phyloP scores from a whole-genome alignment of 768 basidiomycete genomes.

The Trametes cingulata region DNA sequence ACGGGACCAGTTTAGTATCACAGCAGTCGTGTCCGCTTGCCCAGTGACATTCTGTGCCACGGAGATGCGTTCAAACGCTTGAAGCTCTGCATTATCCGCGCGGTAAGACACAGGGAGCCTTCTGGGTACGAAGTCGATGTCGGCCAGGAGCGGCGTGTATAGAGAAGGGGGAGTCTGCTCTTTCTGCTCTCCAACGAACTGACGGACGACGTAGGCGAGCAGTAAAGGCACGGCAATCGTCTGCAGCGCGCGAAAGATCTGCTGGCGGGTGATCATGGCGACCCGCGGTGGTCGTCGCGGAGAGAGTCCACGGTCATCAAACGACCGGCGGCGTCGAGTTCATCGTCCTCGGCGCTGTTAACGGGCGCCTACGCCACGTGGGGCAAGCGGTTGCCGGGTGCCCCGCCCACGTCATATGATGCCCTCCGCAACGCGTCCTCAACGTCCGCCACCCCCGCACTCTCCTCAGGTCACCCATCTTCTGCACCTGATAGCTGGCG shows the following conservation, averaged over 20 bases:
- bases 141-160: conserved; percentile 20
- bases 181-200: conserved; percentile 6
- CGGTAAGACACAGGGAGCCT: conserved; percentile 21
- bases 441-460: conserved; percentile 2
- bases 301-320: not conserved
- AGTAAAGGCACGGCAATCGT: conserved; percentile 24
- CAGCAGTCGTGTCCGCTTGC: conserved; percentile 49
- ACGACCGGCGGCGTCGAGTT: not conserved
- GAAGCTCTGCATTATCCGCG: conserved; percentile 5
- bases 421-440: conserved; percentile 6
- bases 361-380: conserved; percentile 12
- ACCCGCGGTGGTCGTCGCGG: conserved; percentile 2
- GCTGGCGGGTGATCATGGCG: conserved; percentile 16
- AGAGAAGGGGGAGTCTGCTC: conserved; percentile 13
- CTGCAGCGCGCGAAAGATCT: conserved; percentile 11
- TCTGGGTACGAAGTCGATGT: conserved; percentile 23
- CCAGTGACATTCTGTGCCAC: conserved; percentile 5
- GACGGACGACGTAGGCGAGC: conserved; percentile 8
- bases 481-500: too few relatives aligned
- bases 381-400: not conserved
- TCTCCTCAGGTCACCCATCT: not conserved
- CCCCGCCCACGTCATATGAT: conserved; percentile 25
- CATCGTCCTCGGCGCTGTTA: not conserved
- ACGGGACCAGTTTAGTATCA: conserved; percentile 70
- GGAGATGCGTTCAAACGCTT: conserved; percentile 16